Evolutionary conservation across 371 early-diverging fungal species (phyloP).

Genomic region (Mucor plumbeus): DNA sequence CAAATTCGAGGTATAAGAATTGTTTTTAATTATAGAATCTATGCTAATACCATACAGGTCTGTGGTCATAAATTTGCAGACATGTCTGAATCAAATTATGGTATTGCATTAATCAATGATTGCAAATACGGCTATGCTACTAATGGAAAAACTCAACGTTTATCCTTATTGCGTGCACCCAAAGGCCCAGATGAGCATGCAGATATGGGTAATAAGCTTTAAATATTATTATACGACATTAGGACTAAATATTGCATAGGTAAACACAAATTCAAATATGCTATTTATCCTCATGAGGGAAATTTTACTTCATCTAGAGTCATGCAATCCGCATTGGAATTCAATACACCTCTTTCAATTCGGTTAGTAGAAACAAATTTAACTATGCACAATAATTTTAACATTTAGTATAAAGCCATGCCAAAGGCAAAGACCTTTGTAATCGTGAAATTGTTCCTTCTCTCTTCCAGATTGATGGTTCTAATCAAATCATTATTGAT

Average conservation of each 20-base stretch:
- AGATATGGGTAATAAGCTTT: slow-evolving; percentile 59
- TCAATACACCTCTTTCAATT: slow-evolving; percentile 80
- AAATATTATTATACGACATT: neutral
- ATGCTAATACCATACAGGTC: slow-evolving; percentile 21
- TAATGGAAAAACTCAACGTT: slow-evolving; percentile 79
- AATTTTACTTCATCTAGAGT: slow-evolving; percentile 80
- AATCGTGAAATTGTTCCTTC: slow-evolving; percentile 24
- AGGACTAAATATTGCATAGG: slow-evolving; percentile 18
- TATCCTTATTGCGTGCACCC: slow-evolving; percentile 87
- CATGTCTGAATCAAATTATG: slow-evolving; percentile 91
- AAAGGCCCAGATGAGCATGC: slow-evolving; percentile 77
- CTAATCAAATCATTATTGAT: slow-evolving; percentile 79
- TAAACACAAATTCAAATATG: slow-evolving; percentile 86
- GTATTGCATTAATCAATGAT: slow-evolving; percentile 93
- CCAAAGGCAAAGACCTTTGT: slow-evolving; percentile 17
- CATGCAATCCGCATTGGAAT: slow-evolving; percentile 84
- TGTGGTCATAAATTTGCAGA: slow-evolving; percentile 97
- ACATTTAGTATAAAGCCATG: slow-evolving; percentile 12
- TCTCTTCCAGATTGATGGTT: slow-evolving; percentile 36
- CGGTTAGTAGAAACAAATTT: slow-evolving; percentile 45
- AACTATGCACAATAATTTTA: neutral
- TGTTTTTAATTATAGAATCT: neutral
- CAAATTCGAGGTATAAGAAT: slow-evolving; percentile 53
- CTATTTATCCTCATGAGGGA: slow-evolving; percentile 87
- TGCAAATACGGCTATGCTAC: slow-evolving; percentile 91